Evolutionary conservation across 805 yeast species (phyloP).

Genomic region (Starmerella stellata): DNA sequence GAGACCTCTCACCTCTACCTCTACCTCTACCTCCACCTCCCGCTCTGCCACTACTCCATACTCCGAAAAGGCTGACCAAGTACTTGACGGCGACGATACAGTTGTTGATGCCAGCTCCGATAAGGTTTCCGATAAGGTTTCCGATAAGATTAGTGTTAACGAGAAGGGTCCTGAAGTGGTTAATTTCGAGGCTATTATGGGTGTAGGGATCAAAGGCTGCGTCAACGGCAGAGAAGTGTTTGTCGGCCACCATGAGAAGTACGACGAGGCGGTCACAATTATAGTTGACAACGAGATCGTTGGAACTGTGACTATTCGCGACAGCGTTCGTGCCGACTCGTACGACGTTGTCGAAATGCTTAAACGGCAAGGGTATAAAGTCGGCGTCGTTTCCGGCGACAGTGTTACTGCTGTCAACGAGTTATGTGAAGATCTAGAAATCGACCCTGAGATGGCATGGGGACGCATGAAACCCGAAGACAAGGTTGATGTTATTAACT

Average conservation of each 20-base stretch:
- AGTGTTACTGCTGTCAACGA: conserved; percentile 39
- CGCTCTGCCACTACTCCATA: too few relatives aligned
- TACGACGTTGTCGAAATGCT: conserved; percentile 40
- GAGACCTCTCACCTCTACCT: too few relatives aligned
- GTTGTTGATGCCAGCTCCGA: not conserved
- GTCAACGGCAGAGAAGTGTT: conserved; percentile 10
- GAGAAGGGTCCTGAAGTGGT: conserved; percentile 7
- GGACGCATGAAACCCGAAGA: conserved; percentile 62
- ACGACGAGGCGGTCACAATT: conserved; percentile 20
- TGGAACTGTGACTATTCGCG: conserved; percentile 54
- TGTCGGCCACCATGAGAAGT: conserved; percentile 2
- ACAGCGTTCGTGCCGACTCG: conserved; percentile 51
- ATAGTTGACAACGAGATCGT: conserved; percentile 37
- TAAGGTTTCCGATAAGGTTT: conserved; percentile 3
- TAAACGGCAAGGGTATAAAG: conserved; percentile 33
- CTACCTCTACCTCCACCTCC: too few relatives aligned
- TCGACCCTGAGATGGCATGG: conserved; percentile 44
- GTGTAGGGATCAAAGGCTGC: conserved; percentile 22
- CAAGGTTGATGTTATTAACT: conserved; percentile 47
- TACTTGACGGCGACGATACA: too few relatives aligned
- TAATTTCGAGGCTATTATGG: conserved; percentile 19
- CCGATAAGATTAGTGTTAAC: conserved; percentile 4
- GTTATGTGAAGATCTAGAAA: conserved; percentile 51
- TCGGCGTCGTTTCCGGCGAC: conserved; percentile 89
- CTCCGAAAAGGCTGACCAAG: too few relatives aligned